Percentiles rank a stretch among this genome's conserved stretches.
These are phyloP conservation scores for Eucalyptus regnans DNA, from an alignment of 345 rosid genomes.

Conservation along the genomic window DNA sequence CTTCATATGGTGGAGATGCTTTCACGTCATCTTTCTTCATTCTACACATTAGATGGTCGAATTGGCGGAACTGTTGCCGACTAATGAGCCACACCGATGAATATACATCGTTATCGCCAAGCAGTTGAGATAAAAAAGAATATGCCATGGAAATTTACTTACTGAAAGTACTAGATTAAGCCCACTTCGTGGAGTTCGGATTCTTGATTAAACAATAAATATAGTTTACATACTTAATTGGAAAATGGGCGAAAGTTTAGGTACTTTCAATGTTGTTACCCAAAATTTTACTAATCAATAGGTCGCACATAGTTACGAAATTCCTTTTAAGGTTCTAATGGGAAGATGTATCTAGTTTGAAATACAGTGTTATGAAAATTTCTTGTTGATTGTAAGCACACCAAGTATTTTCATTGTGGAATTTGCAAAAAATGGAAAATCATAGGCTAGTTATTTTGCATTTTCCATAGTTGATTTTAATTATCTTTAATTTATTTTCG, in stretches of 20 bases:
- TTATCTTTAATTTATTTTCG: too few species aligned
- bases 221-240: background rate
- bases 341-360: background rate
- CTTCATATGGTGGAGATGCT: background rate
- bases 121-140: background rate
- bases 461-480: too few species aligned
- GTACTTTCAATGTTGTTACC: background rate
- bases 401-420: background rate
- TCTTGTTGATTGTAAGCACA: too few species aligned
- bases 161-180: accelerated
- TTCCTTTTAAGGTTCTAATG: background rate
- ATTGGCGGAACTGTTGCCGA: background rate
- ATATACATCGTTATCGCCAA: background rate
- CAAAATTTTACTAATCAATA: background rate
- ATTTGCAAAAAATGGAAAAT: too few species aligned
- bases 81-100: background rate
- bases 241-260: background rate
- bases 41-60: background rate
- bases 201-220: background rate
- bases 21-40: background rate
- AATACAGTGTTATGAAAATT: background rate
- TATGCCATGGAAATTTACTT: background rate
- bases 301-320: background rate
- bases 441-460: too few species aligned
- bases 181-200: background rate